Base-by-base conservation (phyloP, 441 rosid genomes). In the Caryocar brasiliense region DNA sequence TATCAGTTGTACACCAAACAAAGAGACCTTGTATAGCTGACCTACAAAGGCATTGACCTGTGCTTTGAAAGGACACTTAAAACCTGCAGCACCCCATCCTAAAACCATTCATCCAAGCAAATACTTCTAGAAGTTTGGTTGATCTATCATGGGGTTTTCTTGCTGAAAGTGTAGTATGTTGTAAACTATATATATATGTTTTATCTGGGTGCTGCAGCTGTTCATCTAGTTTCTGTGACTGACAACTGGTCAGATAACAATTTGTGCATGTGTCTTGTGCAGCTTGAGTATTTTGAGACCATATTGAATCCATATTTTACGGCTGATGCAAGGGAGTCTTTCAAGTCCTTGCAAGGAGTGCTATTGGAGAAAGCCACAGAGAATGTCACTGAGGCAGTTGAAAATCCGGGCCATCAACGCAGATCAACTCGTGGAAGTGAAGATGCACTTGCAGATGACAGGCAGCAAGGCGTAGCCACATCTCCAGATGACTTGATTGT, bases 201-300 rank as follows among this genome's bases (percentile, higher is more conserved):
- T n/a, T n/a, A n/a, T n/a, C n/a, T n/a, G n/a, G 12, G 25, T 35
- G 40, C 21, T 14, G 2, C 47, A 30, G 47, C 32, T 21, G 3
- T 38, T 22, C 28, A 27, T 19, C 6, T 15, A 32, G 41, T 21
- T n/a, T n/a, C n/a, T 32, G 19, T 28, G 14, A 10, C 28, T 22
- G 26, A 15, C 11, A 15, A 18, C 21, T 42, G 23, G 13, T 13
- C 23, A 28, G 24, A 20, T 11, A 3, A 17, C 14, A 40, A 35
- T 60, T 22, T 26, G 51, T 50, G 35, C 40, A 20, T 51, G 22
- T 58, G 50, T 59, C 55, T 57, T 42, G 40, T 72, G 83, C 93
- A 89, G 98, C 96, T 91, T 43, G 98, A 91, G 71, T 91, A 85
- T 66, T 87, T 87, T 25, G 96, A 87, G 86, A 72, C 90, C 21